Evolutionary conservation across 2,329 filamentous ascomycete species (phyloP), one percentile per base, ranked within the genome.

Genomic region (Hymenoscyphus fraxineus): DNA sequence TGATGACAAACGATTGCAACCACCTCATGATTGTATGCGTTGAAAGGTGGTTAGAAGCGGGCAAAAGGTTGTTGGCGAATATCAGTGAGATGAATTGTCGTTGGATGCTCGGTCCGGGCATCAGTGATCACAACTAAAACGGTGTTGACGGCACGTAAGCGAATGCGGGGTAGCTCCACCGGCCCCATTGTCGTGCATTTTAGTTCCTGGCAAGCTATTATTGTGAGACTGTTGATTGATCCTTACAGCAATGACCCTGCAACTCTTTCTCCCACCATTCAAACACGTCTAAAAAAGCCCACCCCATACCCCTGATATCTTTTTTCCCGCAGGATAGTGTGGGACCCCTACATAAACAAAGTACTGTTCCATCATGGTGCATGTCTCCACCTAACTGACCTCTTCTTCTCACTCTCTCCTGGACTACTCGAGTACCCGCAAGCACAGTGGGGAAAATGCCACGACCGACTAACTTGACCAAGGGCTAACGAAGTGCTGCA

Each of bases 161-260:
- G 44, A 19, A 39, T 60, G 59, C 59, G 59, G 59, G 59, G 59
- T 51, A 60, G 35, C 58, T 58, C 55, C 22, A 32, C 7, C 13
- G 27, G 27, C 27, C 3, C 27, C 27, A 27, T 27, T 27, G 27
- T 27, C 27, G 27, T 27, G 27, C 27, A 27, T 27, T 27, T 27
- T 27, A 27, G 27, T 27, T 27, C 27, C 27, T 27, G 27, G 27
- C 27, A 16, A 16, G 2, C 41, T 44, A 44, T 44, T n/a, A 27
- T 27, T n/a, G 41, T 15, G 16, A 44, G 41, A n/a, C 41, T 44
- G 41, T 44, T n/a, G 41, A 44, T 44, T n/a, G 19, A 44, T n/a
- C 19, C 4, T 44, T n/a, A 44, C 5, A n/a, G 4, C 16, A 27
- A 2, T 3, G 27, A 27, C 39, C 39, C 39, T 41, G 39, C 16